phyloP scores from a whole-genome alignment of 129 eudicot genomes.

The Tagetes erecta region DNA sequence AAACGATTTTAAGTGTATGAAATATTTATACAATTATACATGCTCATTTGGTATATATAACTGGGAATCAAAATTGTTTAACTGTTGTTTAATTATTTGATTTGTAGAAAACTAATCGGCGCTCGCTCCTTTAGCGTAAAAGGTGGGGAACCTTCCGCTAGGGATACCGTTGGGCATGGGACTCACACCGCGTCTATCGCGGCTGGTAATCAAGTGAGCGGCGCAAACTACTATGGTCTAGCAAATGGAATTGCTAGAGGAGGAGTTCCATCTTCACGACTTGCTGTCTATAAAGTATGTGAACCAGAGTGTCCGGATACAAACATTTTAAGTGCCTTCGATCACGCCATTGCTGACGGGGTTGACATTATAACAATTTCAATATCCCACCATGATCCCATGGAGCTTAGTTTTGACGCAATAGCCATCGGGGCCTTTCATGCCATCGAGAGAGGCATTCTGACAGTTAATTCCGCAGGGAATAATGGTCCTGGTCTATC shows the following conservation, averaged over 20 bases:
- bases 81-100: neutral
- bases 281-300: conserved; percentile 31
- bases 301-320: neutral
- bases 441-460: conserved; percentile 12
- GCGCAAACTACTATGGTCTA: conserved; percentile 11
- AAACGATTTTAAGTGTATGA: too few relatives aligned
- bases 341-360: conserved; percentile 28
- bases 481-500: neutral
- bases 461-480: conserved; percentile 24
- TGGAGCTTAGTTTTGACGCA: conserved; percentile 5
- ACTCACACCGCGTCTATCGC: conserved; percentile 54
- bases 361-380: conserved; percentile 32
- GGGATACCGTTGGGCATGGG: conserved; percentile 48
- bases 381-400: neutral
- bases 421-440: conserved; percentile 27
- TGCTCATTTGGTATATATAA: too few relatives aligned
- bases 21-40: too few relatives aligned
- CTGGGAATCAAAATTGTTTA: neutral
- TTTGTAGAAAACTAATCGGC: conserved; percentile 50
- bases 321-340: conserved; percentile 23
- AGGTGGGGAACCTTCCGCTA: neutral
- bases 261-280: conserved; percentile 29
- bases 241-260: conserved; percentile 29
- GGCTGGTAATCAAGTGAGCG: conserved; percentile 35
- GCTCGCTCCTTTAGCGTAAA: conserved; percentile 27